These are phyloP conservation scores for Taxillus chinensis DNA, from an alignment of 164 flowering plant species.

Conservation along the genomic window DNA sequence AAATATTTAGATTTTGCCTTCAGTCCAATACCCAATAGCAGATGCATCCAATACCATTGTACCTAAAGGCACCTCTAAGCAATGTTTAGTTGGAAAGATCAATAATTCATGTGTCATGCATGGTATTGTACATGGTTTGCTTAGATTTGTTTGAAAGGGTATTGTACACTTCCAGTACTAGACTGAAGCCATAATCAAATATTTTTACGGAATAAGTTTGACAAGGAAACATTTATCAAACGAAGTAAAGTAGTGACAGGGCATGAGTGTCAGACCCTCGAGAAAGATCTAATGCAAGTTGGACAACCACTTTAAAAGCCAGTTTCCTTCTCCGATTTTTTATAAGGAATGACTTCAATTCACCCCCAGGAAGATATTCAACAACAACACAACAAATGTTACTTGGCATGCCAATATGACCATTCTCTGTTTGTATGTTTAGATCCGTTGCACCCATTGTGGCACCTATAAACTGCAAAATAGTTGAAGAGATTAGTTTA, in stretches of 20 bases:
- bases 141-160: too few relatives aligned
- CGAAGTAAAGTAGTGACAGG: not conserved
- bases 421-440: constrained; percentile 4
- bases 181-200: not conserved
- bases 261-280: not conserved
- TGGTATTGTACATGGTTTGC: too few relatives aligned
- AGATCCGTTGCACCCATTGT: constrained; percentile 1
- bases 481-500: not conserved
- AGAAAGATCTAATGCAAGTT: constrained; percentile 2
- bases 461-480: constrained; percentile 7
- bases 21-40: too few relatives aligned
- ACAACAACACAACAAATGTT: constrained; percentile 5
- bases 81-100: too few relatives aligned
- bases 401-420: constrained; percentile 5
- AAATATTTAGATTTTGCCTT: too few relatives aligned
- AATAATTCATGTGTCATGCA: too few relatives aligned
- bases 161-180: too few relatives aligned
- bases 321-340: constrained; percentile 6
- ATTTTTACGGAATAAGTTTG: not conserved
- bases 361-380: constrained; percentile 2
- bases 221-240: not conserved
- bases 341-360: constrained; percentile 2
- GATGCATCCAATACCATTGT: too few relatives aligned
- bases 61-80: too few relatives aligned
- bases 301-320: constrained; percentile 1